Base-by-base conservation (phyloP, 1,284 basidiomycete genomes). In the Trichosporon sp. region DNA sequence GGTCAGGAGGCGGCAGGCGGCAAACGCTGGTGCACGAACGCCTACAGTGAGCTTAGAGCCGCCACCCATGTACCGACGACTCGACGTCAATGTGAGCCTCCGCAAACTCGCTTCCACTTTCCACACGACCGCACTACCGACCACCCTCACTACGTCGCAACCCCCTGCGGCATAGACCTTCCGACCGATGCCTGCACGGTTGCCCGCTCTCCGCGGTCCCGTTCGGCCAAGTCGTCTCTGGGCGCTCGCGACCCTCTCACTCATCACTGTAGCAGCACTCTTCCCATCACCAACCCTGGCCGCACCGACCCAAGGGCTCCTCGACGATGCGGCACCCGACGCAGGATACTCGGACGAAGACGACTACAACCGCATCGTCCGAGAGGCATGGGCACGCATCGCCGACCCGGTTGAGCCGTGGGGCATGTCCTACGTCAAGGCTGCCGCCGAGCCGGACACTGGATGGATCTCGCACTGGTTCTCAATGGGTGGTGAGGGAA, bases 391-490 rank as follows among this genome's bases (percentile, higher is more conserved):
- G 31, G 19, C 26, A 6, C 43, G 56, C 61, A 26, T 72, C 31
- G 68, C 35, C n/a, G 68, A 72, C 71, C 68, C 68, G 1, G 4
- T 59, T 11, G 66, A 51, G 31, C 70, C 68, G 35, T 69, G 68
- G 67, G 19, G 66, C 40, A 43, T 38, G 19, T 63, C 48, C 26
- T 63, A 37, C 59, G 59, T 31, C 31, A 63, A 35, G 16, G 59
- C 59, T 6, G 35, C 59, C 10, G 37, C 40, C 10, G 66, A 68
- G 26, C 31, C 35, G 21, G 31, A 61, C 66, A 59, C 61, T 32
- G 66, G 65, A 37, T 68, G 67, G 68, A 43, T 66, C 61, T 64
- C 66, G 21, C 59, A 67, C 65, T 71, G 70, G 70, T 65, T 71
- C 35, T 59, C 35, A 21, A 65, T 71, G 66, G 66, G 70, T 56